These are phyloP conservation scores for Aspergillus hiratsukae DNA, from an alignment of 2,329 filamentous ascomycete species.

Conservation along the genomic window DNA sequence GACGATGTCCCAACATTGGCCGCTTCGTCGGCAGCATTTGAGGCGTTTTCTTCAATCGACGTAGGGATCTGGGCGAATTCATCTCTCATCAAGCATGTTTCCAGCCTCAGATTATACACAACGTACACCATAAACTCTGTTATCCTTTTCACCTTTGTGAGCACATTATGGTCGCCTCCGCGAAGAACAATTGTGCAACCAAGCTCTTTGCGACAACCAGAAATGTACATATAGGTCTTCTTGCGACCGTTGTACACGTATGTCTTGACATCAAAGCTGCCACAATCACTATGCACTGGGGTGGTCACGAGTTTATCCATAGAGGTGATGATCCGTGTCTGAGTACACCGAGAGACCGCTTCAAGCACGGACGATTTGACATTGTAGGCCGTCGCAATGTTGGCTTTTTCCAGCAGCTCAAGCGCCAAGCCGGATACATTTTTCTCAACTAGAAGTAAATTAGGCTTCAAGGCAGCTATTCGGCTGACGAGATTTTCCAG, in stretches of 20 bases:
- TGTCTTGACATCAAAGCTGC: slow-evolving; percentile 91
- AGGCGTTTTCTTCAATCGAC: slow-evolving; percentile 47
- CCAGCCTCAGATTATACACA: slow-evolving; percentile 93
- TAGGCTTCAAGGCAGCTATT: slow-evolving; percentile 79
- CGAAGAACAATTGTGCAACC: slow-evolving; percentile 92
- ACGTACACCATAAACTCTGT: slow-evolving; percentile 99
- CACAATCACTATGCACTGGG: slow-evolving; percentile 71
- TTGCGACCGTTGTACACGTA: slow-evolving; percentile 80
- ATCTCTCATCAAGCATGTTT: slow-evolving; percentile 90
- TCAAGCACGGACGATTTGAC: slow-evolving; percentile 95
- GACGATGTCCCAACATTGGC: slow-evolving; percentile 5
- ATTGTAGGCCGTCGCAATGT: slow-evolving; percentile 92
- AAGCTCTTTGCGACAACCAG: slow-evolving; percentile 80
- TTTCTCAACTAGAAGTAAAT: slow-evolving; percentile 85
- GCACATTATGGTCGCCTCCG: slow-evolving; percentile 66
- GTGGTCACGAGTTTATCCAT: slow-evolving; percentile 85
- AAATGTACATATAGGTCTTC: slow-evolving; percentile 94
- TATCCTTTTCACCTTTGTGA: slow-evolving; percentile 82
- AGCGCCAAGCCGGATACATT: slow-evolving; percentile 88
- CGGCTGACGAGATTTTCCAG: slow-evolving; percentile 85
- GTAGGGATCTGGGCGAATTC: slow-evolving; percentile 81
- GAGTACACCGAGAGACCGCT: slow-evolving; percentile 86
- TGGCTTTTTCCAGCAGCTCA: slow-evolving; percentile 79
- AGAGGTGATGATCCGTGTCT: slow-evolving; percentile 88
- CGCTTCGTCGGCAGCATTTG: slow-evolving; percentile 8